Base-by-base conservation (phyloP, 1,139 yeast genomes). In the Nematodospora anomalae region DNA sequence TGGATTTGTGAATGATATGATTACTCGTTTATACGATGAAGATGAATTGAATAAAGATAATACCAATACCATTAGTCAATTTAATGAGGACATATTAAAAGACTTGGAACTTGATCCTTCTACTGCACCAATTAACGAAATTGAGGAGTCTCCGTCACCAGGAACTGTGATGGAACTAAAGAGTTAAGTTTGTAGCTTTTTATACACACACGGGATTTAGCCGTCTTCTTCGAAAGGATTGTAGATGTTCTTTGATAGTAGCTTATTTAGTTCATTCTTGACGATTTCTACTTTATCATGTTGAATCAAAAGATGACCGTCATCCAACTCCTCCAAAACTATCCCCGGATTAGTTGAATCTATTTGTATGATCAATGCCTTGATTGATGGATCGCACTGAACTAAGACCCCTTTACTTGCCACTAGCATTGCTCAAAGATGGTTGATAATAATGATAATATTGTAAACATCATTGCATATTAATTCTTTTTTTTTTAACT, bases 321-420 rank as follows among this genome's bases (percentile, higher is more conserved):
- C 97, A 55, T 92, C 97, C 33, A 92, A 71, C 51, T 90, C 97
- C 59, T 81, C 86, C 12, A 83, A 70, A 4, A 89, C 84, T 4
- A 88, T 82, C 41, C 89, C 95, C 37, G 83, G 80, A 29, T 73
- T 64, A 27, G 76, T 76, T 0, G 86, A 65, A 57, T 89, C 96
- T 28, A 89, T 84, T 52, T 83, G 86, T 24, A 90, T 62, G 4
- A 92, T 85, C 35, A 92, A 68, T 0, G 97, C 96, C 44, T 82
- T 74, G 44, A 92, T 89, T 1, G 97, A 87, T 1, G 98, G 97
- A 57, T 92, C 98, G 59, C 97, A 67, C 39, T 63, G 71, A 11
- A 71, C 73, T 33, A 71, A 52, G 0, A 68, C 70, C 5, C 77
- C 76, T 45, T 67, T 67, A 32, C 68, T 60, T 11, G 77, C 77